Percentiles rank a stretch among this genome's conserved stretches.
Conservation (phyloP, 495 filamentous ascomycete genomes). For the Oidiodendron maius region DNA sequence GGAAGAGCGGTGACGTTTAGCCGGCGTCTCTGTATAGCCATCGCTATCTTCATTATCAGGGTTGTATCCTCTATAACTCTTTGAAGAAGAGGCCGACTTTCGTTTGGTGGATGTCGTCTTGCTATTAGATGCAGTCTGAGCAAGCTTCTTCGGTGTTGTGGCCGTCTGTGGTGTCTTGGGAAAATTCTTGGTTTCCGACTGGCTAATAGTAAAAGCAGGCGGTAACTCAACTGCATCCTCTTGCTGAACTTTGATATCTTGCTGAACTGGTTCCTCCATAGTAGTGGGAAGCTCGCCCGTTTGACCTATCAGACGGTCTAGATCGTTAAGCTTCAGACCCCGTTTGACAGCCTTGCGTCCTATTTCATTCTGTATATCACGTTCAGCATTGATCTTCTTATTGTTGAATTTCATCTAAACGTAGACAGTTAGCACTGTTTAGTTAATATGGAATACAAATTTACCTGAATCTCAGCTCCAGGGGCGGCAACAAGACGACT, state of each 20-base stretch:
- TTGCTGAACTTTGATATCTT: not conserved
- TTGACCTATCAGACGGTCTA: not conserved
- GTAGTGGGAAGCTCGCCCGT: no score
- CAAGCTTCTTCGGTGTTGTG: not conserved
- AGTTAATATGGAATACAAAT: not conserved
- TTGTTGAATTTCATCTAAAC: slow-evolving; percentile 11
- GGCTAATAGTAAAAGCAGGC: no score
- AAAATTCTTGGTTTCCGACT: no score
- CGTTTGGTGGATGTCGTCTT: not conserved
- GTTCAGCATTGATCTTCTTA: slow-evolving; percentile 9
- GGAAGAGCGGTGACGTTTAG: not conserved
- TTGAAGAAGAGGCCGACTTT: not conserved
- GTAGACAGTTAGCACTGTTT: not conserved
- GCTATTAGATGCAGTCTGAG: not conserved
- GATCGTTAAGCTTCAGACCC: not conserved
- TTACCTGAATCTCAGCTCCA: slow-evolving; percentile 10
- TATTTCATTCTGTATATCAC: slow-evolving; percentile 14
- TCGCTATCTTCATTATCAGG: not conserved
- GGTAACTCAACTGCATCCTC: no score
- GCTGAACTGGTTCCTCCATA: no score
- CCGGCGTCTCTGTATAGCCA: no score
- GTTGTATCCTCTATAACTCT: not conserved
- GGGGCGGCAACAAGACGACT: slow-evolving; percentile 11
- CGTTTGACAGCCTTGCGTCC: slow-evolving; percentile 8
- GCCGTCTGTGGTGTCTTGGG: not conserved